Conservation (phyloP, 257 asterid species). For the Penstemon barbatus region DNA sequence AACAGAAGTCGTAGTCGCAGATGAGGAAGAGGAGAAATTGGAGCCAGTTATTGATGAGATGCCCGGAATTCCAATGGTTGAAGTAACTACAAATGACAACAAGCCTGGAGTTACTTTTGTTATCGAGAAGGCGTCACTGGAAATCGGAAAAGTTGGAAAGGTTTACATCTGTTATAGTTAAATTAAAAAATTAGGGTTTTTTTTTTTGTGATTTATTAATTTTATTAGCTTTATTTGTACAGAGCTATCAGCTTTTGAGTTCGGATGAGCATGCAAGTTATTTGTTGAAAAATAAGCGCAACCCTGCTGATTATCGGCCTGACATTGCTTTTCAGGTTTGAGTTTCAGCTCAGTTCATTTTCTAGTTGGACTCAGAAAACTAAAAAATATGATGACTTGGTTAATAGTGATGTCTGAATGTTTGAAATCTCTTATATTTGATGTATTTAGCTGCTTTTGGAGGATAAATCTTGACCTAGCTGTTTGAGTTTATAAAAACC, state of each 20-base stretch:
- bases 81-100: conserved; percentile 25
- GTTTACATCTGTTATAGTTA: conserved; percentile 30
- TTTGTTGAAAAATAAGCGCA: conserved; percentile 49
- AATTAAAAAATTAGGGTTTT: neutral
- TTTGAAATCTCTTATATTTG: neutral
- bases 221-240: conserved; percentile 19
- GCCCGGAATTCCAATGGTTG: conserved; percentile 67
- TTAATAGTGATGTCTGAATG: conserved; percentile 6
- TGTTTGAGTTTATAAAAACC: conserved; percentile 1
- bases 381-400: neutral
- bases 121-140: conserved; percentile 86
- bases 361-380: neutral
- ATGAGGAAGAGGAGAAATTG: conserved; percentile 38
- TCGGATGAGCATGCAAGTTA: conserved; percentile 65
- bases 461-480: neutral
- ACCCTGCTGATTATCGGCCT: conserved; percentile 84
- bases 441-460: too few species aligned
- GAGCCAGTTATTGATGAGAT: conserved; percentile 42
- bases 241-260: conserved; percentile 81
- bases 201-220: neutral
- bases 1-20: conserved; percentile 30
- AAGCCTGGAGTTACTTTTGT: conserved; percentile 72
- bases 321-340: conserved; percentile 88
- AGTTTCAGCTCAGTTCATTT: neutral
- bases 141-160: conserved; percentile 92